Percentiles rank a stretch among this genome's conserved stretches.
phyloP scores from a whole-genome alignment of 257 asterid genomes.

The Nicotiana tabacum region DNA sequence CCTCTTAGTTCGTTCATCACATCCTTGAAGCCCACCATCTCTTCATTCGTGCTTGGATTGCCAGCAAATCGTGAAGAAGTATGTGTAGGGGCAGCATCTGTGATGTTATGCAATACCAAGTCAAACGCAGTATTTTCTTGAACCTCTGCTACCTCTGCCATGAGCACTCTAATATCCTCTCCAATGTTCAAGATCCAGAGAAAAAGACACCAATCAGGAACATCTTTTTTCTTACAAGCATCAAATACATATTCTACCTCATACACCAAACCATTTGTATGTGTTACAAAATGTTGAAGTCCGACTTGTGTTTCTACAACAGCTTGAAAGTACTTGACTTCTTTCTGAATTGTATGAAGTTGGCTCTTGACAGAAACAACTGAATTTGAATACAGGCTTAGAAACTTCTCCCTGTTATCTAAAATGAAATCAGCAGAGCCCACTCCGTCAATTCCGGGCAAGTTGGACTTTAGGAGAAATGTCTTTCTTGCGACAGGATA shows the following conservation, averaged over 20 bases:
- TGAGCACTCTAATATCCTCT: no score
- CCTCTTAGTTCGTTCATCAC: neutral
- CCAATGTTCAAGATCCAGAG: no score
- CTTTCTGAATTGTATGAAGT: neutral
- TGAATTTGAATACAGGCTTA: neutral
- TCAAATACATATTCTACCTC: neutral
- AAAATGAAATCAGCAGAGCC: neutral
- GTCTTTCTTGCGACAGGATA: neutral
- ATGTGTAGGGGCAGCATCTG: neutral
- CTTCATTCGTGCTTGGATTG: neutral
- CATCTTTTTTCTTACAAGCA: no score
- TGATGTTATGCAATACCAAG: no score
- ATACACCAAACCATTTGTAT: neutral
- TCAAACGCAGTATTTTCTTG: no score
- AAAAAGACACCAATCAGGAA: no score
- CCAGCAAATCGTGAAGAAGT: neutral
- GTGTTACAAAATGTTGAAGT: neutral
- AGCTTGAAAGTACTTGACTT: neutral
- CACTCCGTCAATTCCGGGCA: neutral
- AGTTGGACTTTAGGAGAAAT: neutral
- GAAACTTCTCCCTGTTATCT: neutral
- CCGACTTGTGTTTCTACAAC: neutral
- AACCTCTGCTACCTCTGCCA: no score
- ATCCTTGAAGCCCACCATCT: constrained; percentile 23
- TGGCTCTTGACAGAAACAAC: neutral